These are phyloP conservation scores for Cercospora sp. DNA, from an alignment of 2,329 filamentous ascomycete genomes.

Conservation along the genomic window DNA sequence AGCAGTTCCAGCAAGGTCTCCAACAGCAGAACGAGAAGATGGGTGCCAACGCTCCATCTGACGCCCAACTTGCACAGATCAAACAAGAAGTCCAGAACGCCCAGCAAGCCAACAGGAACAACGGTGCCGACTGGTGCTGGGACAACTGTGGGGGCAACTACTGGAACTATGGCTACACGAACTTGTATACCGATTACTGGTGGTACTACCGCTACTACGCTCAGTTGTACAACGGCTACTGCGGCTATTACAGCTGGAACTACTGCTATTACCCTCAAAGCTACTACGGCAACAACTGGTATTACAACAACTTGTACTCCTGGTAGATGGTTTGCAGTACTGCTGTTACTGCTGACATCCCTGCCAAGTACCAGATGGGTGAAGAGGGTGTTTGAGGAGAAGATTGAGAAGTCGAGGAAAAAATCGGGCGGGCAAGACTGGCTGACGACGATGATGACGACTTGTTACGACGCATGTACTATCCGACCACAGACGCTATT, in stretches of 20 bases:
- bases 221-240: neutral
- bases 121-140: neutral
- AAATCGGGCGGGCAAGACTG: neutral
- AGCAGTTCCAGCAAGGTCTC: neutral
- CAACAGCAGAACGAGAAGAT: neutral
- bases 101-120: neutral
- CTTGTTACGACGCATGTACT: neutral
- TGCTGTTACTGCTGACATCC: neutral
- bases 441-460: neutral
- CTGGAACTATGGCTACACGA: neutral
- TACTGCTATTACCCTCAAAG: neutral
- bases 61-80: neutral
- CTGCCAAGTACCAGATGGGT: neutral
- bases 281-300: neutral
- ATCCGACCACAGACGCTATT: conserved; percentile 10
- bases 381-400: neutral
- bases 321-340: neutral
- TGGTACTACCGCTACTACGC: neutral
- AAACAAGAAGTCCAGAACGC: neutral
- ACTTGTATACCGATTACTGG: neutral
- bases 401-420: neutral
- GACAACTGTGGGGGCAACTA: neutral
- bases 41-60: neutral
- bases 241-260: neutral
- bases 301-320: neutral